Conservation (phyloP, 2,329 filamentous ascomycete genomes). For the Alternaria tenuissima region DNA sequence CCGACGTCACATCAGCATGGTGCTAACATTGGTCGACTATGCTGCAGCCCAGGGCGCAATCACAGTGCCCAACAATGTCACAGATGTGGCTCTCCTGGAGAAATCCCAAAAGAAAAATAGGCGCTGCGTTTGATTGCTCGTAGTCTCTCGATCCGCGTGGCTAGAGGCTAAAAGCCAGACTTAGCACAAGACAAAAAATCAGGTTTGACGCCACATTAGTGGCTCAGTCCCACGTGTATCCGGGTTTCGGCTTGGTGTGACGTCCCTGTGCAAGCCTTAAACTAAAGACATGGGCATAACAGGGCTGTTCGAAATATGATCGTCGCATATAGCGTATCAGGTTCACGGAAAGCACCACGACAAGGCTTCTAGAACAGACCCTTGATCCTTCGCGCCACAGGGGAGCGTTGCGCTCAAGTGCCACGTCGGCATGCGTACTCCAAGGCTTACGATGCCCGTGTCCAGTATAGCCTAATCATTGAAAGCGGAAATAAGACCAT, state of each 20-base stretch:
- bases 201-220: conserved; percentile 32
- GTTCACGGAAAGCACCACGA: neutral
- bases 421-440: neutral
- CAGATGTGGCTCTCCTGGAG: neutral
- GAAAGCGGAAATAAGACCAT: neutral
- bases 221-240: conserved; percentile 27
- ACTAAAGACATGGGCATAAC: conserved; percentile 1
- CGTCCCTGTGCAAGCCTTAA: conserved; percentile 17
- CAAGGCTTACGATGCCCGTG: neutral
- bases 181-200: conserved; percentile 11
- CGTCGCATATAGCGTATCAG: conserved; percentile 14
- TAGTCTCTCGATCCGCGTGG: conserved; percentile 11
- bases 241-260: conserved; percentile 15
- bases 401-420: conserved; percentile 5
- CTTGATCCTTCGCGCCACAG: conserved; percentile 8
- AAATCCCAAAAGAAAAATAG: neutral
- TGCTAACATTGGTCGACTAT: conserved; percentile 16
- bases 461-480: neutral
- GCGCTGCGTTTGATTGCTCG: conserved; percentile 8
- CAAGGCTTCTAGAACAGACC: conserved; percentile 20
- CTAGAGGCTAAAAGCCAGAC: conserved; percentile 14
- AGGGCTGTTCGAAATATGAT: conserved; percentile 10
- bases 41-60: conserved; percentile 9
- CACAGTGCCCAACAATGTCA: conserved; percentile 12
- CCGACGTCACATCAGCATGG: conserved; percentile 17